phyloP scores from a whole-genome alignment of 1,284 basidiomycete species.

The Ustilago bromivora region DNA sequence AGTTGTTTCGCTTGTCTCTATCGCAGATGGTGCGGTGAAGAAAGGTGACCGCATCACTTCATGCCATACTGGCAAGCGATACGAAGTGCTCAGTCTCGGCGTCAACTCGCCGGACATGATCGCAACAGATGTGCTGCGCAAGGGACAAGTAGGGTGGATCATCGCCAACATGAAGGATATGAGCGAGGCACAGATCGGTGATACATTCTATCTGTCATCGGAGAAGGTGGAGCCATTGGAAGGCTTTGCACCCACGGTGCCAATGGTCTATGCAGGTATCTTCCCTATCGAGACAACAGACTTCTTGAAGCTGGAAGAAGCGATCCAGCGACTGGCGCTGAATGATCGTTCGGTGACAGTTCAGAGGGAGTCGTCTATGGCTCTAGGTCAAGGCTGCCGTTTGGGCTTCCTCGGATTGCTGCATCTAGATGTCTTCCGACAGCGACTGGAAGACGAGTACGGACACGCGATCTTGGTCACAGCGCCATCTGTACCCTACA shows the following conservation, averaged over 20 bases:
- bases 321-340: slow-evolving; percentile 85
- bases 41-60: slow-evolving; percentile 79
- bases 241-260: slow-evolving; percentile 91
- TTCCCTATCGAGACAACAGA: slow-evolving; percentile 93
- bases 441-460: slow-evolving; percentile 96
- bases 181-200: slow-evolving; percentile 93
- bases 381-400: slow-evolving; percentile 93
- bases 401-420: slow-evolving; percentile 95
- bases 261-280: slow-evolving; percentile 97
- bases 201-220: slow-evolving; percentile 87
- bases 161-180: slow-evolving; percentile 97
- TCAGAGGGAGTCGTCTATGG: slow-evolving; percentile 91
- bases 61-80: slow-evolving; percentile 86
- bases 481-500: slow-evolving; percentile 66
- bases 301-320: slow-evolving; percentile 94
- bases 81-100: slow-evolving; percentile 91
- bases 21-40: slow-evolving; percentile 75
- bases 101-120: slow-evolving; percentile 81
- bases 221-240: slow-evolving; percentile 84
- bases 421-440: slow-evolving; percentile 97
- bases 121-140: slow-evolving; percentile 74
- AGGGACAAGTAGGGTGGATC: slow-evolving; percentile 85
- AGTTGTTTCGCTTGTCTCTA: slow-evolving; percentile 89
- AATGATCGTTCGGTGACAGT: slow-evolving; percentile 91
- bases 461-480: slow-evolving; percentile 66